Conservation (phyloP, 306 rosid genomes). For the Corylus avellana region DNA sequence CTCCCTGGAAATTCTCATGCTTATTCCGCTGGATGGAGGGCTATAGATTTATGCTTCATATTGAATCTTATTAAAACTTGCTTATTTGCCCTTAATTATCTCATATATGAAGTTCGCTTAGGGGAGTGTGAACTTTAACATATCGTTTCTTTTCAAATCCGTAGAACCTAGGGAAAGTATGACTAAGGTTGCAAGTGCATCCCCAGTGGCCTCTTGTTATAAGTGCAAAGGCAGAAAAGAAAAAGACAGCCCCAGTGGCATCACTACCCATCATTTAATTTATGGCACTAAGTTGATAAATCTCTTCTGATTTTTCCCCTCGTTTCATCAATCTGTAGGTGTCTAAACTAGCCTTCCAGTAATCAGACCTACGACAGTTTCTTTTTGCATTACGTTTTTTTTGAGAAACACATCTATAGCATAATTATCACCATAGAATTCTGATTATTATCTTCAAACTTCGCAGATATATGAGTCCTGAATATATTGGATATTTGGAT, state of each 20-base stretch:
- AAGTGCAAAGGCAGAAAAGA: background rate
- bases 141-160: background rate
- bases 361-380: background rate
- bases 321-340: background rate
- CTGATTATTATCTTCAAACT: conserved; percentile 4
- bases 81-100: background rate
- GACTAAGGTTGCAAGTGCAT: background rate
- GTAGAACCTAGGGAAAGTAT: background rate
- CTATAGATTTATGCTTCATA: background rate
- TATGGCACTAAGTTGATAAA: background rate
- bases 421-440: background rate
- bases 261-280: background rate
- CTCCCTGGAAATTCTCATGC: background rate
- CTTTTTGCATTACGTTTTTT: background rate
- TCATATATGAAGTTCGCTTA: background rate
- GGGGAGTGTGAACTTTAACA: background rate
- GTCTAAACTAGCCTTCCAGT: background rate
- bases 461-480: conserved; percentile 71
- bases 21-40: background rate
- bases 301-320: background rate
- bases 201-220: background rate
- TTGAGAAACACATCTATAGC: background rate
- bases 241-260: background rate
- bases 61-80: background rate
- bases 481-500: conserved; percentile 67